Evolutionary conservation across 2,329 filamentous ascomycete genomes (phyloP), one percentile per base, ranked within the genome.

Genomic region (Stromatinia cepivora): DNA sequence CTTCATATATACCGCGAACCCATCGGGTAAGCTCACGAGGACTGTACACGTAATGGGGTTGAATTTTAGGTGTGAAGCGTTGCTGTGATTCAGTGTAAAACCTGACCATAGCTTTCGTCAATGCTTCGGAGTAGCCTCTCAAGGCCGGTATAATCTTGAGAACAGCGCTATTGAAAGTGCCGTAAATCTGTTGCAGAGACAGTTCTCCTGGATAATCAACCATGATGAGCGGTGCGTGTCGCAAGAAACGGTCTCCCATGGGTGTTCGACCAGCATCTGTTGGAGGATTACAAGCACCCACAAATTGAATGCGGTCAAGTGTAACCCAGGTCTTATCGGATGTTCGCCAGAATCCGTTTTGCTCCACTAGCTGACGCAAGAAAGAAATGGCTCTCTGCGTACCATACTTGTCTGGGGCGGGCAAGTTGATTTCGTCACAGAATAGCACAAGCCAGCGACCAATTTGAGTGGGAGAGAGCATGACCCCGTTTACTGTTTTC

Each of bases 351-450:
- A 99, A 99, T 42, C 95, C 95, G 75, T 98, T 98, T 78, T 99
- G 95, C 80, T 99, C 95, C 62, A 99, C 94, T 72, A 99, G 88
- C 79, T 99, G 95, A 75, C 96, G 90, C 74, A 99, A 81, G 86
- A 99, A 99, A 8, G 95, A 96, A 73, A 99, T 99, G 46, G 95
- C 95, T 72, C 95, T 90, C 80, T 99, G 95, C 1, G 96, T 99
- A 68, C 94, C 94, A 79, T 99, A 99, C 76, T 93, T 94, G 82
- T 99, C 95, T 4, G 95, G 95, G 6, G 95, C 94, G 9, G 95
- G 95, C 84, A 99, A 85, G 81, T 99, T 99, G 82, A 99, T 99
- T 80, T 99, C 95, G 79, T 99, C 95, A 77, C 95, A 99, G 85
- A 99, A 99, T 72, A 99, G 88, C 58, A 99, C 94, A 50, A 99